Conservation (phyloP, 1,139 yeast species). For the Tardiomyces depauwii region DNA sequence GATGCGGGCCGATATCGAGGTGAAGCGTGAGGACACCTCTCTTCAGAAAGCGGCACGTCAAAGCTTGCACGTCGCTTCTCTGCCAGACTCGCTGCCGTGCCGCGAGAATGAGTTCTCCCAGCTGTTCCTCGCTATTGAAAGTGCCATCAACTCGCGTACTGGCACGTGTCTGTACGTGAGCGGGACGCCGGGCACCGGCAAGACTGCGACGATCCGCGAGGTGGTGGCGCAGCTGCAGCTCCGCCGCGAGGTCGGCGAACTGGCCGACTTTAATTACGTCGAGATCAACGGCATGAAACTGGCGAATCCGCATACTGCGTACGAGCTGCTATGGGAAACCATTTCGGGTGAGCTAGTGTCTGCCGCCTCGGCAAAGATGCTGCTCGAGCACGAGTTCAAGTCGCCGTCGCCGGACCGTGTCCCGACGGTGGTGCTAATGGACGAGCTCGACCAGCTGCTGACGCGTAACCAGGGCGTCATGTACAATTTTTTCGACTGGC, state of each 20-base stretch:
- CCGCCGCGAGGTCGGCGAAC: conserved; percentile 31
- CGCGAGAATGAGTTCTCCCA: conserved; percentile 80
- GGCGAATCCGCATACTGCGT: conserved; percentile 75
- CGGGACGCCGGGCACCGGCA: conserved; percentile 98
- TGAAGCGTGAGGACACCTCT: not conserved
- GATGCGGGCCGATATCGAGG: not conserved
- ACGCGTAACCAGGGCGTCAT: conserved; percentile 77
- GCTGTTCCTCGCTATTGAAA: conserved; percentile 59
- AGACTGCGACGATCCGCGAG: conserved; percentile 86
- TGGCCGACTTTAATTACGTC: conserved; percentile 54
- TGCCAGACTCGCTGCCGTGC: conserved; percentile 64
- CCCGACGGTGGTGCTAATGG: conserved; percentile 72
- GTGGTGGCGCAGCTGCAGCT: conserved; percentile 56
- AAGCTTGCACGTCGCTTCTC: conserved; percentile 49
- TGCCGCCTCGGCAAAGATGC: conserved; percentile 48
- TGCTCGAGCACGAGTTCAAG: conserved; percentile 42
- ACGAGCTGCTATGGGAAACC: conserved; percentile 71
- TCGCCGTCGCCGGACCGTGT: conserved; percentile 25
- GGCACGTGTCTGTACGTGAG: conserved; percentile 86
- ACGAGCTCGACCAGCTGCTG: conserved; percentile 87
- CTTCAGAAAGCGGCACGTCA: not conserved
- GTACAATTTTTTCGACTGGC: conserved; percentile 98
- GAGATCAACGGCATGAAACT: conserved; percentile 90
- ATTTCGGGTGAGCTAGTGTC: conserved; percentile 46
- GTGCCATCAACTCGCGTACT: conserved; percentile 57